A percentile compares a stretch with the other conserved stretches of the same genome.
Evolutionary conservation across 805 yeast genomes (phyloP).

Genomic region (Maudiozyma barnettii): DNA sequence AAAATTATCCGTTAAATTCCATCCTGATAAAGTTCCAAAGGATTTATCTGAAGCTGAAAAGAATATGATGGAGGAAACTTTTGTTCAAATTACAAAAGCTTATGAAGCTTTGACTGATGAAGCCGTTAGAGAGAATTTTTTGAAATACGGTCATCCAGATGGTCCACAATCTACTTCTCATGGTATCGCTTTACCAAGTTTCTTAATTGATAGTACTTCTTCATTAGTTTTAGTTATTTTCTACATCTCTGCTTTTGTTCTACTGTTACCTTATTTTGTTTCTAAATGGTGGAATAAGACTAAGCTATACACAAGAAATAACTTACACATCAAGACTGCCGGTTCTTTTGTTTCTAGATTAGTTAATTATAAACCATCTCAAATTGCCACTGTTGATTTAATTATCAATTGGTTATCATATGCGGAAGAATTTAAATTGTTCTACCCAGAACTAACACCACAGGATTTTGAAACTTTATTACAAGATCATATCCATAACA

Average conservation of each 20-base stretch:
- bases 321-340: conserved; percentile 80
- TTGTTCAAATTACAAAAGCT: conserved; percentile 79
- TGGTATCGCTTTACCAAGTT: conserved; percentile 92
- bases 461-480: conserved; percentile 45
- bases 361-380: conserved; percentile 66
- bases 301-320: conserved; percentile 69
- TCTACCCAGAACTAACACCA: conserved; percentile 33
- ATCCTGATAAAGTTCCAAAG: conserved; percentile 83
- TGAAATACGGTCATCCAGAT: conserved; percentile 93
- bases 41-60: conserved; percentile 47
- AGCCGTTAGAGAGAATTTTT: conserved; percentile 65
- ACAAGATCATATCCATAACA: conserved; percentile 49
- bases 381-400: conserved; percentile 44
- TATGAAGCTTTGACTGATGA: conserved; percentile 94
- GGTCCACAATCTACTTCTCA: conserved; percentile 86
- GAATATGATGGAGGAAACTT: conserved; percentile 58
- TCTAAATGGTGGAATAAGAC: conserved; percentile 86
- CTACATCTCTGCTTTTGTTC: conserved; percentile 67
- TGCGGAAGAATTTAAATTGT: conserved; percentile 53
- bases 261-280: conserved; percentile 70
- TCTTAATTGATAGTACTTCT: conserved; percentile 73
- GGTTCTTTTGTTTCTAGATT: conserved; percentile 59
- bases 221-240: conserved; percentile 55
- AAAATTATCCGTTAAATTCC: conserved; percentile 77
- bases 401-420: conserved; percentile 50